Conservation (phyloP, 2,329 filamentous ascomycete species). For the Phaeophleospora eucalypticola region DNA sequence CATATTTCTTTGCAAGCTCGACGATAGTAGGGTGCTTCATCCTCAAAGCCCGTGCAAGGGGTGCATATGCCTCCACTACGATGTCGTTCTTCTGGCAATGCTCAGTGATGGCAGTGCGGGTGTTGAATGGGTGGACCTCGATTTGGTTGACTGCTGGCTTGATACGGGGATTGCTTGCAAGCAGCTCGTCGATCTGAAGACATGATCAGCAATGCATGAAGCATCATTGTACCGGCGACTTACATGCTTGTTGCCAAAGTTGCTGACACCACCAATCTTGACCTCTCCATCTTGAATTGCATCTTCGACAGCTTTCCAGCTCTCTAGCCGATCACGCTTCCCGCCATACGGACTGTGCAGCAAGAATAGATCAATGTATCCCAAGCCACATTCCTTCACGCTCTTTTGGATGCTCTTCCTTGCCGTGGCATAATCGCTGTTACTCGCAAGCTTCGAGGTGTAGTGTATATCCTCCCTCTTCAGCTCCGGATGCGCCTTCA, state of each 20-base stretch:
- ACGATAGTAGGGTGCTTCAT: constrained; percentile 65
- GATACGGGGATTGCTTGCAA: constrained; percentile 58
- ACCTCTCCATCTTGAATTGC: constrained; percentile 69
- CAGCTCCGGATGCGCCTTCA: constrained; percentile 37
- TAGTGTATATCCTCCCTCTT: constrained; percentile 70
- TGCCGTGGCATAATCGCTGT: constrained; percentile 63
- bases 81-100: constrained; percentile 65
- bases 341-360: constrained; percentile 77
- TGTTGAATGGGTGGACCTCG: constrained; percentile 80
- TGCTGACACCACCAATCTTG: constrained; percentile 69
- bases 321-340: constrained; percentile 61
- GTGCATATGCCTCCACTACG: constrained; percentile 73
- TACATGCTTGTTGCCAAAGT: constrained; percentile 71
- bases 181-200: constrained; percentile 63
- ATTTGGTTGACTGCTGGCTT: constrained; percentile 73
- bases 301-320: constrained; percentile 74
- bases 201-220: background rate
- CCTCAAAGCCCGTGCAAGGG: constrained; percentile 65
- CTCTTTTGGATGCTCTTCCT: constrained; percentile 62
- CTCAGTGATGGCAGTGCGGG: constrained; percentile 60
- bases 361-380: constrained; percentile 75
- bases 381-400: constrained; percentile 61
- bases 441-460: constrained; percentile 71
- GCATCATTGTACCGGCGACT: constrained; percentile 30
- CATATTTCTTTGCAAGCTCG: constrained; percentile 62